Evolutionary conservation across 164 flowering plant species (phyloP).

Genomic region (Magnolia changhungtana): DNA sequence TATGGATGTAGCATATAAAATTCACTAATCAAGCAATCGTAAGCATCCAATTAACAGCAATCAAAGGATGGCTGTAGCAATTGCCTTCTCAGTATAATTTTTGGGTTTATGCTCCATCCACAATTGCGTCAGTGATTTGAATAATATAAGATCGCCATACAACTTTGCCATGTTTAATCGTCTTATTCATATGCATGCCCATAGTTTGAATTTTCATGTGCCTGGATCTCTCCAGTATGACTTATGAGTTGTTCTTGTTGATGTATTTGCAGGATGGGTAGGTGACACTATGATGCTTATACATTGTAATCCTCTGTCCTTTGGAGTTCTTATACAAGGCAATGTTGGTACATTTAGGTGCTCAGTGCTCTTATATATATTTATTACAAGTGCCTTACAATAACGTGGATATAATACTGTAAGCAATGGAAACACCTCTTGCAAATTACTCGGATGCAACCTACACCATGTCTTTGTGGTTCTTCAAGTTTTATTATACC

Average conservation of each 20-base stretch:
- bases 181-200: background rate
- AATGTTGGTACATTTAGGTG: constrained; percentile 1
- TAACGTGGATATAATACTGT: background rate
- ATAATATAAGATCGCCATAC: no score
- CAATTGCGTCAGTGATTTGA: background rate
- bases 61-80: background rate
- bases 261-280: constrained; percentile 72
- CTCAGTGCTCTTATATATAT: constrained; percentile 1
- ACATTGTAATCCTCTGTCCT: constrained; percentile 7
- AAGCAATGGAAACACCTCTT: background rate
- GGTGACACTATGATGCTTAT: constrained; percentile 19
- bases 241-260: constrained; percentile 9
- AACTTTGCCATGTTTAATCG: background rate
- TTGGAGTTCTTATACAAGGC: background rate
- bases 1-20: background rate
- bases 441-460: background rate
- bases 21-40: background rate
- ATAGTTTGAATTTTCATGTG: background rate
- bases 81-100: background rate
- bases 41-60: background rate
- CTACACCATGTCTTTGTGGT: background rate
- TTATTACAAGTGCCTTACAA: background rate
- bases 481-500: background rate
- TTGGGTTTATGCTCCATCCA: background rate
- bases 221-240: background rate